Conservation (phyloP, 345 rosid genomes). For the Lumnitzera racemosa region DNA sequence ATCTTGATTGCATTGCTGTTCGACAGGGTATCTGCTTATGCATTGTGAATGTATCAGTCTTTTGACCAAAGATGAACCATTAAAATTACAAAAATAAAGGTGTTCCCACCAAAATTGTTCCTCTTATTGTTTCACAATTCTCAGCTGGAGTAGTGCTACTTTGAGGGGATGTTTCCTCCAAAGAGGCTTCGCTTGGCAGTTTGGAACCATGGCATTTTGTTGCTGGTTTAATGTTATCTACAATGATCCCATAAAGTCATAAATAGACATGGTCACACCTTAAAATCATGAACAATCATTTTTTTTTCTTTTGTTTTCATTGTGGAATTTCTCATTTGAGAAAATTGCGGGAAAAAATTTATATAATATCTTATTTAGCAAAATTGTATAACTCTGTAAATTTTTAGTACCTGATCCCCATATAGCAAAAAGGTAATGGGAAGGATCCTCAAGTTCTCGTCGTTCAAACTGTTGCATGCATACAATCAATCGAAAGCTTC, state of each 20-base stretch:
- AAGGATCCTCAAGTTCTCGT: constrained; percentile 37
- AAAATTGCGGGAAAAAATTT: no score
- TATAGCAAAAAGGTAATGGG: constrained; percentile 52
- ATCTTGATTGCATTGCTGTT: constrained; percentile 42
- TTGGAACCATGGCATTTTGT: constrained; percentile 21
- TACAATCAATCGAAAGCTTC: not conserved
- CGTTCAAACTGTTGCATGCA: constrained; percentile 30
- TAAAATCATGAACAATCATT: no score
- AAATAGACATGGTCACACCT: no score
- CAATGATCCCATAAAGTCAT: no score
- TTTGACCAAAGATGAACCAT: not conserved
- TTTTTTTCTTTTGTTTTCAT: no score
- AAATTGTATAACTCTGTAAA: no score
- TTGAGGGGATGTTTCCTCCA: constrained; percentile 23
- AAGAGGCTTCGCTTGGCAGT: constrained; percentile 21
- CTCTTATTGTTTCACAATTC: constrained; percentile 24
- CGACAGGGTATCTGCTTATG: constrained; percentile 53
- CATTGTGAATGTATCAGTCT: not conserved
- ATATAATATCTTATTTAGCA: no score
- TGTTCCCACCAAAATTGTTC: constrained; percentile 54
- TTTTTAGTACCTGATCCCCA: constrained; percentile 47
- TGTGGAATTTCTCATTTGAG: no score
- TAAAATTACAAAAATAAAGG: not conserved
- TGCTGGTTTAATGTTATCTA: constrained; percentile 19
- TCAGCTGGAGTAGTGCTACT: constrained; percentile 25